A percentile compares a stretch with the other conserved stretches of the same genome.
phyloP scores from a whole-genome alignment of 495 filamentous ascomycete genomes.

The Cercophora scortea region DNA sequence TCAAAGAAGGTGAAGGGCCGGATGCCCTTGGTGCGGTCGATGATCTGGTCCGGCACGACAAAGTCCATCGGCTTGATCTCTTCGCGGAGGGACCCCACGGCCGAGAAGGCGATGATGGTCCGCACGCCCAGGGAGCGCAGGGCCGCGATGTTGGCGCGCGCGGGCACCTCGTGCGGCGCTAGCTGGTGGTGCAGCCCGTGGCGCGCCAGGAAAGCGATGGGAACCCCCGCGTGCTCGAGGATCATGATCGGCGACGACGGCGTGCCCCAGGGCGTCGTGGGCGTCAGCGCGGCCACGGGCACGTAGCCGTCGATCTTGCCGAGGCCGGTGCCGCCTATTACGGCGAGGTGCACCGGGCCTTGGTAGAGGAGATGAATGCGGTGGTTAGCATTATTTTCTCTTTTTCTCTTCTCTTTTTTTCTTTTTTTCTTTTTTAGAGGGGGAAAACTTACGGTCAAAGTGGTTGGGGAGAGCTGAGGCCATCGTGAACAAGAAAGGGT shows the following conservation, averaged over 20 bases:
- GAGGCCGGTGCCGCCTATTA: slow-evolving; percentile 95
- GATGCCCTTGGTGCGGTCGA: slow-evolving; percentile 94
- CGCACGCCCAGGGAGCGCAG: slow-evolving; percentile 83
- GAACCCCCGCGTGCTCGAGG: slow-evolving; percentile 70
- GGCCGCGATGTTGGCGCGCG: slow-evolving; percentile 91
- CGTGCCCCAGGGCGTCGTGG: slow-evolving; percentile 81
- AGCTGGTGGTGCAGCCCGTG: slow-evolving; percentile 84
- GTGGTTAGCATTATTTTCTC: background rate
- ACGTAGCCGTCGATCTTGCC: slow-evolving; percentile 61
- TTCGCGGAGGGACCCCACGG: slow-evolving; percentile 87
- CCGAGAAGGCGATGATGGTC: slow-evolving; percentile 86
- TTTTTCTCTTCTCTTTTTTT: background rate
- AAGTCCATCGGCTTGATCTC: slow-evolving; percentile 93
- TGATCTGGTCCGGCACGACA: slow-evolving; percentile 89
- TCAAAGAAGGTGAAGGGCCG: slow-evolving; percentile 95
- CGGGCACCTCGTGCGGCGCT: slow-evolving; percentile 85
- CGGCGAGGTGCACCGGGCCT: slow-evolving; percentile 66
- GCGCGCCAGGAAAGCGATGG: slow-evolving; percentile 88
- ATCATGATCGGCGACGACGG: slow-evolving; percentile 88
- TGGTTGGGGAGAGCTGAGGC: slow-evolving; percentile 8
- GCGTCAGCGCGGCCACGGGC: slow-evolving; percentile 65
- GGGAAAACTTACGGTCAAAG: slow-evolving; percentile 10
- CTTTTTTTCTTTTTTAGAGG: background rate
- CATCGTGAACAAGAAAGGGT: too few species aligned
- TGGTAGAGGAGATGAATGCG: background rate